Evolutionary conservation across 805 yeast species (phyloP).

Genomic region (Metschnikowia sp.): DNA sequence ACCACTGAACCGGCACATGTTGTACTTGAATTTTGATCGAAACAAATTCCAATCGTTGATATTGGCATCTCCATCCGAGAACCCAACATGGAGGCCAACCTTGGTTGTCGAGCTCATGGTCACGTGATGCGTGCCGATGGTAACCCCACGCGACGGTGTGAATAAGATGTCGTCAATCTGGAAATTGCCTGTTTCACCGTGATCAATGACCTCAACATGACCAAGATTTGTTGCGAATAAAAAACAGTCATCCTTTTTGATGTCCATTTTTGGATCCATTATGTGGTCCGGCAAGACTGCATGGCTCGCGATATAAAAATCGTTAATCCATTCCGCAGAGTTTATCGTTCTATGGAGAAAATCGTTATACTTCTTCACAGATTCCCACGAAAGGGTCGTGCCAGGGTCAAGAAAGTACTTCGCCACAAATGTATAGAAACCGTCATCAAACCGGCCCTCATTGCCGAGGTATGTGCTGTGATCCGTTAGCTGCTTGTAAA

Average conservation of each 20-base stretch:
- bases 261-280: constrained; percentile 2
- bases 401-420: constrained; percentile 6
- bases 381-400: constrained; percentile 5
- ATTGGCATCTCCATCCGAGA: constrained; percentile 4
- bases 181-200: neutral
- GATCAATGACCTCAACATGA: constrained; percentile 2
- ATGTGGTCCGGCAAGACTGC: constrained; percentile 6
- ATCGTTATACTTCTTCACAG: constrained; percentile 7
- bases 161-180: constrained; percentile 8
- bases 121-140: constrained; percentile 9
- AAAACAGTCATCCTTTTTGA: constrained; percentile 6
- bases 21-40: no score
- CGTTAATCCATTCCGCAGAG: constrained; percentile 7
- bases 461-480: constrained; percentile 7
- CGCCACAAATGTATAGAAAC: constrained; percentile 6
- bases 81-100: constrained; percentile 7
- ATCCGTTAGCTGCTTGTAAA: neutral
- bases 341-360: constrained; percentile 4
- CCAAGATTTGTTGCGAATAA: constrained; percentile 9
- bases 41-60: constrained; percentile 8
- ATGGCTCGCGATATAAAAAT: constrained; percentile 6
- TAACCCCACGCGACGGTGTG: constrained; percentile 8
- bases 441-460: constrained; percentile 8
- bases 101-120: constrained; percentile 8
- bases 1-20: no score